Base-by-base conservation (phyloP, 345 rosid genomes). In the Alliaria petiolata region DNA sequence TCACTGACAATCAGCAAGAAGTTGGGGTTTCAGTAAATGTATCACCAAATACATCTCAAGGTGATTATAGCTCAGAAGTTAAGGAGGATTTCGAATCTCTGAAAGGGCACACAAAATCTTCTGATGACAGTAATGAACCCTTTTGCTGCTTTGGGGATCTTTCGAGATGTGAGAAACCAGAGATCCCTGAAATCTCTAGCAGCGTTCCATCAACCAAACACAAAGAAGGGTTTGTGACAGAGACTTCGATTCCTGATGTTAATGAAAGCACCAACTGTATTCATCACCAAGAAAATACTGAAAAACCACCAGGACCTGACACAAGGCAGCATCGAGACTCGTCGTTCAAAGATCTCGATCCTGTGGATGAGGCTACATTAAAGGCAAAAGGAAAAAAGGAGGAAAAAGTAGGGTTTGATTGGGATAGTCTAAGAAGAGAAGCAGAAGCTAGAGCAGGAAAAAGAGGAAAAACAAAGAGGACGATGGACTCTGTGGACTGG, bases 401-500 rank as follows among this genome's bases (percentile, higher is more conserved):
- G 70, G 82, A 79, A 44, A 80, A 81, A 51, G 76, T 79, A 16
- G 69, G 65, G 54, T 67, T 81, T 67, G 91, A 95, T 64, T 95
- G 98, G 98, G 99, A 95, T 59, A 80, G 82, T 74, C 78, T 95
- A 64, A 84, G 98, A 78, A 89, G 70, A 81, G 80, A 80, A 62
- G 91, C 71, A 10, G 81, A 78, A 80, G 65, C 51, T 13, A 76
- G 74, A 70, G 82, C 75, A 62, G 75, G 79, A 6, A 85, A 51
- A 67, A 88, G 81, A 81, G 87, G 82, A 45, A 92, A 82, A 71
- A 75, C 87, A 35, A 45, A 72, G 55, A 84, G 81, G 57, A 79
- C 90, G 55, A 78, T 71, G 84, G 99, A 95, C 74, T 81, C 98
- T n/a, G 76, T 89, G 47, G 97, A 95, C 79, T 95, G 90, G 87